Evolutionary conservation across 2,329 filamentous ascomycete genomes (phyloP).

Genomic region (Colletotrichum orbiculare): DNA sequence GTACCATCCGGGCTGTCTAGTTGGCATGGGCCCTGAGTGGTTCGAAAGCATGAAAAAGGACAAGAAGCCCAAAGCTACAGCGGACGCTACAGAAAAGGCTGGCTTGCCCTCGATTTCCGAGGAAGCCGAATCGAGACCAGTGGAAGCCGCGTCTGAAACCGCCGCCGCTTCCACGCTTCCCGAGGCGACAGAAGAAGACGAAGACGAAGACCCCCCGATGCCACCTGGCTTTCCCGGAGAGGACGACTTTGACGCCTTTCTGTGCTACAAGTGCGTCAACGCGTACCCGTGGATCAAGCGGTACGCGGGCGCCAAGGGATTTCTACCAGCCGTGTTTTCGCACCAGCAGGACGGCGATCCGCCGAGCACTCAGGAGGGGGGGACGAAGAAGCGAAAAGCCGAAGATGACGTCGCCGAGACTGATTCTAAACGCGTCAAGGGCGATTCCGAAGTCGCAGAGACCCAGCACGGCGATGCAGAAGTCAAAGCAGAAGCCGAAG

Average conservation of each 20-base stretch:
- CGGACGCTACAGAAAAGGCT: slow-evolving; percentile 35
- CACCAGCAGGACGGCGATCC: slow-evolving; percentile 40
- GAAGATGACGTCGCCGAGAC: slow-evolving; percentile 59
- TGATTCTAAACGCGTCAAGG: slow-evolving; percentile 65
- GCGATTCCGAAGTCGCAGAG: slow-evolving; percentile 46
- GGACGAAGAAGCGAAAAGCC: slow-evolving; percentile 74
- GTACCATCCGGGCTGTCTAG: slow-evolving; percentile 94
- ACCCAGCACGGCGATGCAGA: slow-evolving; percentile 15
- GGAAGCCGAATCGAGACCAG: slow-evolving; percentile 50
- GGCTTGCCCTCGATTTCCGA: slow-evolving; percentile 63
- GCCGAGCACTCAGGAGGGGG: slow-evolving; percentile 13
- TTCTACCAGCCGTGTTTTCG: slow-evolving; percentile 77
- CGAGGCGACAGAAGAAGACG: slow-evolving; percentile 43
- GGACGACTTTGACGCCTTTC: slow-evolving; percentile 87
- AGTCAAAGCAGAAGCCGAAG: slow-evolving; percentile 23
- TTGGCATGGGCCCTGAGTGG: slow-evolving; percentile 82
- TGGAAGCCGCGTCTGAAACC: slow-evolving; percentile 35
- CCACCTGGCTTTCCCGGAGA: slow-evolving; percentile 90
- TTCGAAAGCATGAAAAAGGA: slow-evolving; percentile 62
- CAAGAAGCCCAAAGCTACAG: slow-evolving; percentile 44
- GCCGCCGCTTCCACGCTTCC: too few species aligned
- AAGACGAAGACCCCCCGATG: slow-evolving; percentile 72
- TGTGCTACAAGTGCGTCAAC: slow-evolving; percentile 94
- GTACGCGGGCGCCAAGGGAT: slow-evolving; percentile 84
- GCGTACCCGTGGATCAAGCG: slow-evolving; percentile 91